A percentile compares a stretch with the other conserved stretches of the same genome.
Evolutionary conservation across 2,329 filamentous ascomycete species (phyloP).

Genomic region (Shiraia sp.): DNA sequence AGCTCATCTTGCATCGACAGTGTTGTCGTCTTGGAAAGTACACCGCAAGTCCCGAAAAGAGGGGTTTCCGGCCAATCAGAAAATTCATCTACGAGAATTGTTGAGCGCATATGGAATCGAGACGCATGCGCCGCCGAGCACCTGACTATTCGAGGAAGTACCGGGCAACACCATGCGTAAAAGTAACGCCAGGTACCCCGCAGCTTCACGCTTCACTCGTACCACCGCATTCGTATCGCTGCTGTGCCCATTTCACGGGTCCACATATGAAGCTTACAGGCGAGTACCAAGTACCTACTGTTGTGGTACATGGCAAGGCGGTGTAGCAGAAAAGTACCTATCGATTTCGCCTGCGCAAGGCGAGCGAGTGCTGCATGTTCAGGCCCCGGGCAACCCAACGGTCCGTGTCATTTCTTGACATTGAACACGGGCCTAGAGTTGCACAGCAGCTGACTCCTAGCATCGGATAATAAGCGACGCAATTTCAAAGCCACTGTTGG

Average conservation of each 20-base stretch:
- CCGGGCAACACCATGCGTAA: slow-evolving; percentile 16
- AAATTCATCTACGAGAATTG: slow-evolving; percentile 27
- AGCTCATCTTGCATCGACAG: slow-evolving; percentile 33
- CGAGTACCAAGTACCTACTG: no score
- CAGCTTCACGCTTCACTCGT: slow-evolving; percentile 1
- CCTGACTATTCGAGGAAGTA: slow-evolving; percentile 32
- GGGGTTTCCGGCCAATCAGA: slow-evolving; percentile 30
- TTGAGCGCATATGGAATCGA: slow-evolving; percentile 31
- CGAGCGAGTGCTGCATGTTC: slow-evolving; percentile 16
- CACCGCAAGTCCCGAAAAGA: slow-evolving; percentile 32
- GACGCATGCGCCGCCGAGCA: slow-evolving; percentile 36
- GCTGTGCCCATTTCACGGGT: no score
- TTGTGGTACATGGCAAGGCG: slow-evolving; percentile 16
- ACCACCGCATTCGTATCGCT: not conserved
- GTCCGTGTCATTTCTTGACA: slow-evolving; percentile 23
- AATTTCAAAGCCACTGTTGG: no score
- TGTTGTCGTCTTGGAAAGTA: slow-evolving; percentile 22
- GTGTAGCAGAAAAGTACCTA: slow-evolving; percentile 22
- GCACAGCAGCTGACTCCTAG: slow-evolving; percentile 11
- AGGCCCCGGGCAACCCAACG: slow-evolving; percentile 21
- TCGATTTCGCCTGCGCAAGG: slow-evolving; percentile 20
- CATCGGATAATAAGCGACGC: slow-evolving; percentile 18
- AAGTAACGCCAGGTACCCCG: slow-evolving; percentile 18
- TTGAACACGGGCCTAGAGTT: slow-evolving; percentile 12
- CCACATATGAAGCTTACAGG: no score